A percentile compares a stretch with the other conserved stretches of the same genome.
phyloP scores from a whole-genome alignment of 2,329 filamentous ascomycete genomes.

The Nemania serpens region DNA sequence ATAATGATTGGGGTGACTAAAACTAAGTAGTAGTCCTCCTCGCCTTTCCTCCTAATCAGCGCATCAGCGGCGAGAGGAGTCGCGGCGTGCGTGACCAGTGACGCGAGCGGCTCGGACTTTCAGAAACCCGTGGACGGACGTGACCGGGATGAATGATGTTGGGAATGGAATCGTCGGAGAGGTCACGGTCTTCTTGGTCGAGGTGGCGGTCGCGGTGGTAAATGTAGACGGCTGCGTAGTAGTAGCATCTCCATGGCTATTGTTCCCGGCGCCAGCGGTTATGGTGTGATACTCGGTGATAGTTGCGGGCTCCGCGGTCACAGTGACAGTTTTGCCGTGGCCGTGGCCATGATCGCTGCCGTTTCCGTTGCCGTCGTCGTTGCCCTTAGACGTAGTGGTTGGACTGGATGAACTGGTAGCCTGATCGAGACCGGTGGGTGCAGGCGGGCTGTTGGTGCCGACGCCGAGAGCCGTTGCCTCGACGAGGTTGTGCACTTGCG shows the following conservation, averaged over 20 bases:
- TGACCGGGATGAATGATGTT: constrained; percentile 31
- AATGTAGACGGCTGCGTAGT: constrained; percentile 2
- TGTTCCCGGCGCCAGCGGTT: constrained; percentile 34
- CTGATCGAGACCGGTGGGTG: constrained; percentile 33
- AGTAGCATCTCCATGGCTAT: constrained; percentile 2
- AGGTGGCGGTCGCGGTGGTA: constrained; percentile 8
- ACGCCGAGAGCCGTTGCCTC: constrained; percentile 45
- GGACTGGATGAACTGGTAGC: constrained; percentile 21
- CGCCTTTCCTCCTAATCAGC: background rate
- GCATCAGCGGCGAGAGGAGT: background rate
- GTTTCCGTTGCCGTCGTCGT: constrained; percentile 42
- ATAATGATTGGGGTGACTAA: no score
- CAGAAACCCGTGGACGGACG: constrained; percentile 36
- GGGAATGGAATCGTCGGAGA: constrained; percentile 14
- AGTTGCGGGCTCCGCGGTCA: constrained; percentile 47
- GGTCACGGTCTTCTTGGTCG: constrained; percentile 11
- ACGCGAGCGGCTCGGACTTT: constrained; percentile 26
- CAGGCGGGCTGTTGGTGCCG: constrained; percentile 33
- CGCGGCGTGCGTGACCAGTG: constrained; percentile 35
- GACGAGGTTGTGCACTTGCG: constrained; percentile 47
- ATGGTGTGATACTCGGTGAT: constrained; percentile 47
- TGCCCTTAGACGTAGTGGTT: constrained; percentile 29
- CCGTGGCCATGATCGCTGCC: background rate
- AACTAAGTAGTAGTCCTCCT: background rate
- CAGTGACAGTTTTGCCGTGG: constrained; percentile 49